These are phyloP conservation scores for Trapa incisa DNA, from an alignment of 345 rosid genomes.

Conservation along the genomic window DNA sequence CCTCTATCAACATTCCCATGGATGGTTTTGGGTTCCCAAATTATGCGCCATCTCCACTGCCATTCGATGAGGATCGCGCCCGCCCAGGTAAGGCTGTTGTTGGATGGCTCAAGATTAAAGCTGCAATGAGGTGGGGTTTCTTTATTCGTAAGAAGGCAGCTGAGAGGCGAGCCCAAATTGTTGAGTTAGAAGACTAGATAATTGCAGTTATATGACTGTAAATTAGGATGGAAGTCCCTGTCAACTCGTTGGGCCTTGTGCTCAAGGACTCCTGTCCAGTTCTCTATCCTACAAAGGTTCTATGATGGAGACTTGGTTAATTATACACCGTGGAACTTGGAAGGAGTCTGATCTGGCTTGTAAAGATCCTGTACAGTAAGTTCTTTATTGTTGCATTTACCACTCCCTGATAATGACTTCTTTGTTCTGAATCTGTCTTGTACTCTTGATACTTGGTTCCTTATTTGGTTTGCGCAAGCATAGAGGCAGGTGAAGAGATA, in stretches of 20 bases:
- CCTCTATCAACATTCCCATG: slow-evolving; percentile 37
- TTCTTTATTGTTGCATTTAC: slow-evolving; percentile 6
- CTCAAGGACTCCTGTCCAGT: not conserved
- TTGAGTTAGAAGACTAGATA: slow-evolving; percentile 56
- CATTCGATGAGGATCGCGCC: slow-evolving; percentile 59
- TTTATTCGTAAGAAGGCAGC: slow-evolving; percentile 93
- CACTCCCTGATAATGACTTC: not conserved
- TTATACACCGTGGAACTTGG: slow-evolving; percentile 1
- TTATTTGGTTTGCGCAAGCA: not conserved
- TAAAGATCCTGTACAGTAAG: slow-evolving; percentile 50
- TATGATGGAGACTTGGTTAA: not conserved
- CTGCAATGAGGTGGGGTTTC: slow-evolving; percentile 99
- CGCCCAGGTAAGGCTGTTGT: slow-evolving; percentile 86
- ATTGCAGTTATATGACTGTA: slow-evolving; percentile 1
- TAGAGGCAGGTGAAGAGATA: not conserved
- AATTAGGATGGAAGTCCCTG: not conserved
- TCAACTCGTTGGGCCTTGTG: not conserved
- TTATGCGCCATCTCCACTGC: slow-evolving; percentile 59
- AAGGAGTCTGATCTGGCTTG: slow-evolving; percentile 16
- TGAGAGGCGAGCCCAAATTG: slow-evolving; percentile 84
- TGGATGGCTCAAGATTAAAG: slow-evolving; percentile 96
- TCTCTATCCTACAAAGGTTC: not conserved
- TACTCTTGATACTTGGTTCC: not conserved
- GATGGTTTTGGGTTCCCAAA: slow-evolving; percentile 52
- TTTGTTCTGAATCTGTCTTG: not conserved